Evolutionary conservation across 139 green algal genomes (phyloP).

Genomic region (Closterium sp.): DNA sequence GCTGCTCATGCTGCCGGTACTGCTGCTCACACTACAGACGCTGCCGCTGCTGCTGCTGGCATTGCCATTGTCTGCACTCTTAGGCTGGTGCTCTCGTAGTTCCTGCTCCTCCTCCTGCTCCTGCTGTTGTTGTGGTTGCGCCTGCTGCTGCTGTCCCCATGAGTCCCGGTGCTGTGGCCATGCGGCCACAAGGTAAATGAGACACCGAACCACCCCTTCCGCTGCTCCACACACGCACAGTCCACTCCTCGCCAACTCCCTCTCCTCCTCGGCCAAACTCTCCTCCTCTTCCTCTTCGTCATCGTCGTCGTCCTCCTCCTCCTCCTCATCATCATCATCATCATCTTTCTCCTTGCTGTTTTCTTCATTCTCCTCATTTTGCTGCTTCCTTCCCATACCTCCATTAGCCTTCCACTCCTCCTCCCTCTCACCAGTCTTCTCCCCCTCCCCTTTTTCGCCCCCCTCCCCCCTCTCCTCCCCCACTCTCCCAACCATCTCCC

Average conservation of each 20-base stretch:
- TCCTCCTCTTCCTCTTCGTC: no score
- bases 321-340: no score
- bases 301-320: no score
- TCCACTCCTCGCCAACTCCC: not conserved
- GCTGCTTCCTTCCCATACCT: no score
- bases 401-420: not conserved
- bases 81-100: not conserved
- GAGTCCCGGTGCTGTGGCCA: not conserved
- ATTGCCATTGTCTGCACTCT: not conserved
- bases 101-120: not conserved
- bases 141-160: not conserved
- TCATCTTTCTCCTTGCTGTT: no score
- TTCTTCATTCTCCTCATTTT: no score
- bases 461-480: not conserved
- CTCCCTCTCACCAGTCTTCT: no score
- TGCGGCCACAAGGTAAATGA: not conserved
- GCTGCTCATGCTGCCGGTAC: no score
- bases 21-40: no score
- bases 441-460: not conserved
- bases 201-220: not conserved
- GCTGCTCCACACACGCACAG: not conserved
- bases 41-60: not conserved
- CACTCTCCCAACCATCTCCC: not conserved
- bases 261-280: not conserved
- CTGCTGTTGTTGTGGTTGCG: no score